phyloP scores from a whole-genome alignment of 2,329 filamentous ascomycete species.

The Lasiodiplodia citricola region DNA sequence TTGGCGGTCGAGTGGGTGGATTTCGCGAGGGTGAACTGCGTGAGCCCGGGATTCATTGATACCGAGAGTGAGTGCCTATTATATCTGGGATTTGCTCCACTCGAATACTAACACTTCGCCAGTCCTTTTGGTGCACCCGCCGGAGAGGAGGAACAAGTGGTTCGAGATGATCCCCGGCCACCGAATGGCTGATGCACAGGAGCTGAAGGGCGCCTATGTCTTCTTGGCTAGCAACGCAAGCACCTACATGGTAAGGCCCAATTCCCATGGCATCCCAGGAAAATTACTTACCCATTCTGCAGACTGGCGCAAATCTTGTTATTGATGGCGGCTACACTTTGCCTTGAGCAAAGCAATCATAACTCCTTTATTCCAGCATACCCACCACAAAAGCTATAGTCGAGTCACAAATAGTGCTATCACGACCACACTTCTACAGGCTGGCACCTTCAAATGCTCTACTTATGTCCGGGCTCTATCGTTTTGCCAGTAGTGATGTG shows the following conservation, averaged over 20 bases:
- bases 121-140: slow-evolving; percentile 19
- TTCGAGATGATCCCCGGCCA: slow-evolving; percentile 22
- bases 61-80: slow-evolving; percentile 18
- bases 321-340: slow-evolving; percentile 24
- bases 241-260: slow-evolving; percentile 22
- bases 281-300: neutral
- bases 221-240: slow-evolving; percentile 26
- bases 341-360: neutral
- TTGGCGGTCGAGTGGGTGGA: slow-evolving; percentile 35
- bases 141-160: slow-evolving; percentile 22
- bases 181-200: slow-evolving; percentile 12
- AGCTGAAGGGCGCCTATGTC: slow-evolving; percentile 25
- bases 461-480: too few relatives aligned
- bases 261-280: neutral
- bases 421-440: too few relatives aligned
- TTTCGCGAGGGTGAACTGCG: slow-evolving; percentile 28
- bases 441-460: too few relatives aligned
- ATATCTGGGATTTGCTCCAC: neutral
- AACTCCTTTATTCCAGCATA: too few relatives aligned
- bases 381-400: too few relatives aligned
- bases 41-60: slow-evolving; percentile 25
- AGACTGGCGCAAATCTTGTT: slow-evolving; percentile 22
- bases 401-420: too few relatives aligned
- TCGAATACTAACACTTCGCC: neutral
- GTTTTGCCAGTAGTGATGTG: too few relatives aligned